Conservation (phyloP, 202 grass and related monocot genomes). For the Dendrocalamus latiflorus region DNA sequence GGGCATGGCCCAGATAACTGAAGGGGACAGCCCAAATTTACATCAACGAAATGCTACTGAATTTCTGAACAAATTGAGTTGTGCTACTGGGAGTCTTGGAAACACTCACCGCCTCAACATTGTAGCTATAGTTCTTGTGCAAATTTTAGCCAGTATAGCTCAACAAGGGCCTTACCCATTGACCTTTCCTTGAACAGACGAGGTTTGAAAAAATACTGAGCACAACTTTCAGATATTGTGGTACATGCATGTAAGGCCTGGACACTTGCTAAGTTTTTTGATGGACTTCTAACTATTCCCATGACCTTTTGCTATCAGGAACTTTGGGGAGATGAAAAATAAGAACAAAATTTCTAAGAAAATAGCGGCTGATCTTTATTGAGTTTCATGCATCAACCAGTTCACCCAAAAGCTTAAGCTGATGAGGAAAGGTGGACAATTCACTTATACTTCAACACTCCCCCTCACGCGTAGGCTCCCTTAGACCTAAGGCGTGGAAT, state of each 20-base stretch:
- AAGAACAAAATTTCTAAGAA: too few relatives aligned
- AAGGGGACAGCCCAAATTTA: too few relatives aligned
- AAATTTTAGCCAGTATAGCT: not conserved
- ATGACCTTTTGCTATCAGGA: too few relatives aligned
- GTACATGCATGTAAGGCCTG: not conserved
- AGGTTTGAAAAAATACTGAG: not conserved
- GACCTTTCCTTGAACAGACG: not conserved
- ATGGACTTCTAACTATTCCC: not conserved
- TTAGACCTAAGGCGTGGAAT: too few relatives aligned
- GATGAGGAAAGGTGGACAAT: too few relatives aligned
- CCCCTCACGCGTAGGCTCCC: too few relatives aligned
- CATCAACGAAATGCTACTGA: not conserved
- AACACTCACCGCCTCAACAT: not conserved
- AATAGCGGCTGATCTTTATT: too few relatives aligned
- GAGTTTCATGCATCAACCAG: too few relatives aligned
- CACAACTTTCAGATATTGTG: not conserved
- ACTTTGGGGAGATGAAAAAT: too few relatives aligned
- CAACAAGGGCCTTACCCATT: not conserved
- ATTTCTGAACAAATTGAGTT: not conserved
- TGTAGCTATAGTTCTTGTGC: not conserved
- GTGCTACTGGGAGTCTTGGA: not conserved
- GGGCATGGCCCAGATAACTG: too few relatives aligned
- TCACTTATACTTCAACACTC: too few relatives aligned
- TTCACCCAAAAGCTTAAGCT: too few relatives aligned
- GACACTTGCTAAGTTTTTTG: not conserved